Percentiles rank a stretch among this genome's conserved stretches.
Evolutionary conservation across 2,329 filamentous ascomycete species (phyloP).

Genomic region (Epichloe brachyelytri): DNA sequence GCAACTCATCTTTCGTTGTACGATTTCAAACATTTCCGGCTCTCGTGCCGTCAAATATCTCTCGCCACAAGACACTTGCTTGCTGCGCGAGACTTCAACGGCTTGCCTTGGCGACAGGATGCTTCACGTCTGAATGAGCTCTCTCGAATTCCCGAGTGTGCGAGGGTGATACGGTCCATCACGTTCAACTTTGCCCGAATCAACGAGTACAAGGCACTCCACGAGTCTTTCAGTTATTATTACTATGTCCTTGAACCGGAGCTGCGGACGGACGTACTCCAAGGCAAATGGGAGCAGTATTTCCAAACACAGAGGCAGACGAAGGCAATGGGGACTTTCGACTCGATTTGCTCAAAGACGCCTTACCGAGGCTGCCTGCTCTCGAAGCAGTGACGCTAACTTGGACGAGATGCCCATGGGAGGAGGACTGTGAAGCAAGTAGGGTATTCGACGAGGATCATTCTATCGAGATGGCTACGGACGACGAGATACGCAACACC

Average conservation of each 20-base stretch:
- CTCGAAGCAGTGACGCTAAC: slow-evolving; percentile 13
- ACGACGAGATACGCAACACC: slow-evolving; percentile 6
- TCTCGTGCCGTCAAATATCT: slow-evolving; percentile 24
- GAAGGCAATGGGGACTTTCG: not conserved
- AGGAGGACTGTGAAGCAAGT: not conserved
- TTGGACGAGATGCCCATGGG: slow-evolving; percentile 14
- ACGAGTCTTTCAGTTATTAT: slow-evolving; percentile 22
- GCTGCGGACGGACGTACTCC: slow-evolving; percentile 21
- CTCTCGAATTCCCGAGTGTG: slow-evolving; percentile 28
- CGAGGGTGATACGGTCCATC: slow-evolving; percentile 27
- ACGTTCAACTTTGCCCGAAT: slow-evolving; percentile 33
- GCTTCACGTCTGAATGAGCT: slow-evolving; percentile 30
- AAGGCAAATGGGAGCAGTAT: slow-evolving; percentile 23
- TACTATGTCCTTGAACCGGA: slow-evolving; percentile 26
- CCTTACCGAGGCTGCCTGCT: slow-evolving; percentile 9
- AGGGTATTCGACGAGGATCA: slow-evolving; percentile 7
- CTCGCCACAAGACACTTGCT: slow-evolving; percentile 30
- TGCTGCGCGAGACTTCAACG: slow-evolving; percentile 26
- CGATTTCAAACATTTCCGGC: slow-evolving; percentile 28
- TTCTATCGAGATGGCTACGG: slow-evolving; percentile 9
- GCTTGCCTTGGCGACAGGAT: slow-evolving; percentile 32
- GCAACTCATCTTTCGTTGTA: slow-evolving; percentile 26
- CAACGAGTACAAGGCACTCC: slow-evolving; percentile 26
- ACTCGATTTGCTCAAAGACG: not conserved
- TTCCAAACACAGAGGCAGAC: slow-evolving; percentile 22